Conservation (phyloP, 495 filamentous ascomycete species). For the Aspergillus diversus region DNA sequence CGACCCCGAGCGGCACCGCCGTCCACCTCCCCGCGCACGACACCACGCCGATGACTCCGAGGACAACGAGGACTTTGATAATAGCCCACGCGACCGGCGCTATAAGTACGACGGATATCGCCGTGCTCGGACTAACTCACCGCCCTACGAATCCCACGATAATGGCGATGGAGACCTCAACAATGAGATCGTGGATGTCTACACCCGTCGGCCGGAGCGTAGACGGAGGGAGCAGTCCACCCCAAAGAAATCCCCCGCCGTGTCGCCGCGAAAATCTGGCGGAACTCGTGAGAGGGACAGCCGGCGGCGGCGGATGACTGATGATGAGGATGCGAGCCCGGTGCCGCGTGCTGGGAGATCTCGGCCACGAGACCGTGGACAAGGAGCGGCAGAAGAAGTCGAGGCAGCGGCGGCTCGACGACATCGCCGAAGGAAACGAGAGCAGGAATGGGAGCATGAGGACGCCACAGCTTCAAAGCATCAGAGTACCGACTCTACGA, state of each 20-base stretch:
- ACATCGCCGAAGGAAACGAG: constrained; percentile 25
- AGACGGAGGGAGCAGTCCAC: constrained; percentile 32
- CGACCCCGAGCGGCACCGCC: constrained; percentile 46
- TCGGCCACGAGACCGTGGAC: constrained; percentile 19
- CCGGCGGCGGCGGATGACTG: constrained; percentile 4
- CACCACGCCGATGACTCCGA: constrained; percentile 27
- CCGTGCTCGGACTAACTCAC: constrained; percentile 15
- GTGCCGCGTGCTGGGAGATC: constrained; percentile 15
- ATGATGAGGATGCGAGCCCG: constrained; percentile 14
- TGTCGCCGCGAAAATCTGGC: constrained; percentile 25
- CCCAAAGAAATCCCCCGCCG: constrained; percentile 16
- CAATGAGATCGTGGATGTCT: constrained; percentile 8
- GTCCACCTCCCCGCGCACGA: constrained; percentile 30
- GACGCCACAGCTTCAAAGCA: constrained; percentile 35
- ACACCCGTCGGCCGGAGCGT: constrained; percentile 18
- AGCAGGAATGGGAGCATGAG: constrained; percentile 21
- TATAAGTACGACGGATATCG: constrained; percentile 19
- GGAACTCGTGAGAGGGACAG: constrained; percentile 26
- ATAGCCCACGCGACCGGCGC: constrained; percentile 24
- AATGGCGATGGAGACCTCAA: constrained; percentile 21
- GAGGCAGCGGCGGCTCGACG: constrained; percentile 7
- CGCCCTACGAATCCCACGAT: constrained; percentile 23
- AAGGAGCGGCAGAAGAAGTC: constrained; percentile 8
- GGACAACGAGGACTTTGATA: constrained; percentile 35
- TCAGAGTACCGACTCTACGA: constrained; percentile 44